A percentile compares a stretch with the other conserved stretches of the same genome.
Evolutionary conservation across 345 rosid genomes (phyloP).

Genomic region (Sisymbrium altissimum): DNA sequence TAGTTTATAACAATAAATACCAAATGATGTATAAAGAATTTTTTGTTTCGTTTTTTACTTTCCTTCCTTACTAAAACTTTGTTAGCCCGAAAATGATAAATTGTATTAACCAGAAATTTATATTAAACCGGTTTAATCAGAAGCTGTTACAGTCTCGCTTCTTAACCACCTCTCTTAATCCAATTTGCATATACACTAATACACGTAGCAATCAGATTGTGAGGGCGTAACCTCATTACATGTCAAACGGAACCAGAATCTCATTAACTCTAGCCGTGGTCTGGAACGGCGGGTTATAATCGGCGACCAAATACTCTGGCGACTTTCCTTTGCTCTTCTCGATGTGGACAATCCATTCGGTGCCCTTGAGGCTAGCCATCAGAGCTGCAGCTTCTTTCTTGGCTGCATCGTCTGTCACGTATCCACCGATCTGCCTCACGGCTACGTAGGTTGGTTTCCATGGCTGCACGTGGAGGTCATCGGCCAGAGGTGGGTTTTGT

Average conservation of each 20-base stretch:
- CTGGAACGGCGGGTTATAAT: background rate
- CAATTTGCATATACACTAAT: background rate
- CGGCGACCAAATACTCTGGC: slow-evolving; percentile 21
- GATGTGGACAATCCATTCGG: background rate
- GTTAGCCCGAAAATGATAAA: too few relatives aligned
- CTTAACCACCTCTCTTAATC: slow-evolving; percentile 9
- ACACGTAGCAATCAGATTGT: background rate
- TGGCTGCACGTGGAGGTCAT: background rate
- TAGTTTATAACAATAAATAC: background rate
- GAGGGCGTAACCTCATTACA: slow-evolving; percentile 10
- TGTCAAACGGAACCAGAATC: slow-evolving; percentile 18
- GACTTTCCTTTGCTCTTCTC: slow-evolving; percentile 26
- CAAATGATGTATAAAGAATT: too few relatives aligned
- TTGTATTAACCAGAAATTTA: background rate
- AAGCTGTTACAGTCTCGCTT: background rate
- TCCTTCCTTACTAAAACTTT: too few relatives aligned
- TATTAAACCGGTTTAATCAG: background rate
- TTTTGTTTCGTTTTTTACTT: too few relatives aligned
- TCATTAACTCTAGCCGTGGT: slow-evolving; percentile 24
- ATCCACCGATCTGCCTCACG: slow-evolving; percentile 20
- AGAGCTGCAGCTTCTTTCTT: slow-evolving; percentile 21
- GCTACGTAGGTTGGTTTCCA: slow-evolving; percentile 23
- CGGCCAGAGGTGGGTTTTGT: slow-evolving; percentile 5
- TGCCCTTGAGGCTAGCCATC: slow-evolving; percentile 6
- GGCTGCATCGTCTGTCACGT: background rate